Evolutionary conservation across 768 basidiomycete species (phyloP).

Genomic region (Lentinus brumalis): DNA sequence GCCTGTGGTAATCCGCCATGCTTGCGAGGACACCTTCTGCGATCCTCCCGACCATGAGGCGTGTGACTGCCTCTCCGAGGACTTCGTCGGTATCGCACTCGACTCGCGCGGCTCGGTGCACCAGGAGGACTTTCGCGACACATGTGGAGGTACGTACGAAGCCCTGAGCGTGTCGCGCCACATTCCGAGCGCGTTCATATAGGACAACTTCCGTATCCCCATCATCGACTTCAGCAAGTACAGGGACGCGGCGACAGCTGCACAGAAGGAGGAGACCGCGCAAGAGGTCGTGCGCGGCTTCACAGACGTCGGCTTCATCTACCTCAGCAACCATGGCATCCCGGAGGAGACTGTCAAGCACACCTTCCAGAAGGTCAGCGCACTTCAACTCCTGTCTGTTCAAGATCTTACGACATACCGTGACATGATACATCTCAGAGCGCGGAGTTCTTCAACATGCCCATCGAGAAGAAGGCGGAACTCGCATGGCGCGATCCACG

Average conservation of each 20-base stretch:
- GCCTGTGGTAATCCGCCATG: background rate
- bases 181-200: background rate
- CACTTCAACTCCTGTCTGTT: background rate
- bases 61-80: background rate
- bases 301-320: conserved; percentile 81
- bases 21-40: background rate
- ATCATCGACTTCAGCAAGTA: conserved; percentile 79
- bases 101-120: background rate
- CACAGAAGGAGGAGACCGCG: conserved; percentile 65
- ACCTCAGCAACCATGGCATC: conserved; percentile 75
- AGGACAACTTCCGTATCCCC: conserved; percentile 52
- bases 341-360: conserved; percentile 53
- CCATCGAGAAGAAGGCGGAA: conserved; percentile 53
- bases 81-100: background rate
- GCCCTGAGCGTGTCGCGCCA: no score
- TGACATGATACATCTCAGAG: conserved; percentile 47
- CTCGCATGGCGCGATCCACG: conserved; percentile 86
- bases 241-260: conserved; percentile 46
- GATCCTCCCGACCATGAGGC: conserved; percentile 4
- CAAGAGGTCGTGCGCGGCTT: conserved; percentile 74
- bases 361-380: conserved; percentile 61
- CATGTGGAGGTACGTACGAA: conserved; percentile 11
- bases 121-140: conserved; percentile 5
- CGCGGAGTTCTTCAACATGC: conserved; percentile 71
- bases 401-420: no score